Percentiles rank a stretch among this genome's conserved stretches.
Conservation (phyloP, 2,329 filamentous ascomycete genomes). For the Fusarium albidum region DNA sequence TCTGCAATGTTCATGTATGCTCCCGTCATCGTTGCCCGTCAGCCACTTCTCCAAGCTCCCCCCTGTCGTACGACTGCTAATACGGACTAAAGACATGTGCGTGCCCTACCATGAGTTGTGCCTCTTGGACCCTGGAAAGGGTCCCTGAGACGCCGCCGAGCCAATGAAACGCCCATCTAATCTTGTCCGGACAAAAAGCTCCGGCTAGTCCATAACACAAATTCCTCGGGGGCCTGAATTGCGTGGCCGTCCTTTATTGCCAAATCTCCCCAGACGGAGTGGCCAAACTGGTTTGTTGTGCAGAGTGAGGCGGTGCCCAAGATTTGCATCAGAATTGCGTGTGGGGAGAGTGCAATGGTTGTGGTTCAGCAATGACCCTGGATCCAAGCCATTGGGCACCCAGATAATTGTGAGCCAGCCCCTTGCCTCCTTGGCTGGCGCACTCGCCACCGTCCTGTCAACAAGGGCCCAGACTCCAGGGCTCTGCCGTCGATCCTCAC, state of each 20-base stretch:
- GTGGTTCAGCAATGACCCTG: slow-evolving; percentile 25
- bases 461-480: slow-evolving; percentile 35
- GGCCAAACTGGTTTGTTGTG: slow-evolving; percentile 6
- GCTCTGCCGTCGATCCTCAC: slow-evolving; percentile 31
- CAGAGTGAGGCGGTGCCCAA: slow-evolving; percentile 2
- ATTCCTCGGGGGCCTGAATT: slow-evolving; percentile 13
- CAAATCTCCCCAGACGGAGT: slow-evolving; percentile 2
- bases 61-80: slow-evolving; percentile 25
- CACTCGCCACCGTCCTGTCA: slow-evolving; percentile 36
- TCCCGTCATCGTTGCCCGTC: slow-evolving; percentile 11
- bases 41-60: slow-evolving; percentile 24
- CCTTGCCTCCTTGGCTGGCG: slow-evolving; percentile 22
- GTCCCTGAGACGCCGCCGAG: slow-evolving; percentile 13
- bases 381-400: slow-evolving; percentile 28
- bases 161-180: slow-evolving; percentile 28
- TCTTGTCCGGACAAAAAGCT: slow-evolving; percentile 34
- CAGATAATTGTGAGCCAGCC: slow-evolving; percentile 17
- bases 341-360: slow-evolving; percentile 25
- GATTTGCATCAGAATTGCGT: slow-evolving; percentile 15
- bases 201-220: slow-evolving; percentile 27
- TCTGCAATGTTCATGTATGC: slow-evolving; percentile 1
- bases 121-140: slow-evolving; percentile 34
- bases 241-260: not conserved
- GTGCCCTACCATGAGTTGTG: slow-evolving; percentile 27
- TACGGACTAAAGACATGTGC: slow-evolving; percentile 32